phyloP scores from a whole-genome alignment of 2,329 filamentous ascomycete species.

The Paecilomyces sp. region DNA sequence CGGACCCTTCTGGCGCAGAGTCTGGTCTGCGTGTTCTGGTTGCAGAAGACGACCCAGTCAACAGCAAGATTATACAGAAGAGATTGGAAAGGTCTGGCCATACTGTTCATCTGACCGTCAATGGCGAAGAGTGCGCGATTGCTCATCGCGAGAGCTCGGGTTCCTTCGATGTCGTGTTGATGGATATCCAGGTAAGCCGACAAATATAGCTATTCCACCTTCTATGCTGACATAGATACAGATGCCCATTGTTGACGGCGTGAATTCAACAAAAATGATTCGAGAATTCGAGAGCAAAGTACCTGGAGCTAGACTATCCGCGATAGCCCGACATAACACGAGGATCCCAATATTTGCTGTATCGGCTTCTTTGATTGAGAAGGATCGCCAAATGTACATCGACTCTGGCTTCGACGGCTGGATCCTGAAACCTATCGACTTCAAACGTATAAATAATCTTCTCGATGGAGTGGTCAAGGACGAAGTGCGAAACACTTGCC shows the following conservation, averaged over 20 bases:
- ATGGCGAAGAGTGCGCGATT: constrained; percentile 76
- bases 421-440: constrained; percentile 85
- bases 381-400: constrained; percentile 61
- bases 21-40: constrained; percentile 53
- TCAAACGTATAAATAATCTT: constrained; percentile 63
- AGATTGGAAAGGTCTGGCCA: constrained; percentile 71
- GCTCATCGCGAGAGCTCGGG: constrained; percentile 58
- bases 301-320: constrained; percentile 48
- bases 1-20: background rate
- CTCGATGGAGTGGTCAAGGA: constrained; percentile 62
- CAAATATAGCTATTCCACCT: background rate
- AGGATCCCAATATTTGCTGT: constrained; percentile 79
- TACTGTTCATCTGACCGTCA: constrained; percentile 63
- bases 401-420: constrained; percentile 80
- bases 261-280: constrained; percentile 77
- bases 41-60: constrained; percentile 83
- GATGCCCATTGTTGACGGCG: constrained; percentile 90
- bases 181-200: constrained; percentile 78
- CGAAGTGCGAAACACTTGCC: constrained; percentile 49
- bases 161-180: constrained; percentile 71
- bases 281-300: constrained; percentile 59
- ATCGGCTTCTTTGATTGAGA: constrained; percentile 72
- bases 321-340: constrained; percentile 52
- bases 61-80: constrained; percentile 74
- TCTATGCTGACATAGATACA: constrained; percentile 27